Evolutionary conservation across 352 stramenopile genomes (phyloP), one percentile per base, ranked within the genome.

Genomic region (Phytopythium ostracodes): DNA sequence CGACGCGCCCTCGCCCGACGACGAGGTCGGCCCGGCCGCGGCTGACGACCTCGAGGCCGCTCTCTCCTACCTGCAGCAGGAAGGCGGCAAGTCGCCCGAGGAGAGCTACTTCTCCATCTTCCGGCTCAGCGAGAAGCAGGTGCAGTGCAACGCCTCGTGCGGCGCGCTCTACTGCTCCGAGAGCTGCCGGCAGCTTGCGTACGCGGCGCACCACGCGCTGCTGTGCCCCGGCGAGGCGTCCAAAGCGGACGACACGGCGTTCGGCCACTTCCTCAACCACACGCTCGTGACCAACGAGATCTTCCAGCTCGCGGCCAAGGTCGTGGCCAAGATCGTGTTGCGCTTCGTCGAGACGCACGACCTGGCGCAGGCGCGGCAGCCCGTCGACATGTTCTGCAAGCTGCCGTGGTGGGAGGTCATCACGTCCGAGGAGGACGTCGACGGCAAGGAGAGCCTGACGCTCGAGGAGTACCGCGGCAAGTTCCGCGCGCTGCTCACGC

Each of bases 251-350:
- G 65, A 80, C 47, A 78, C 88, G 49, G 83, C 87, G 33, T 94
- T 96, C 73, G 82, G 92, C 46, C 70, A 84, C 18, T 92, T 91
- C 47, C 73, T 96, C 29, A 79, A 87, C 66, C 77, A 95, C 68
- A 87, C 82, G 35, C 65, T 86, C 38, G 76, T 88, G 57, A 97
- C 89, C 11, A 98, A 98, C 68, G 92, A 98, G 71, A 98, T 98
- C 62, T 97, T 98, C 71, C 77, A 97, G 56, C 73, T 97, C 14
- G 89, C 91, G 14, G 89, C 79, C 53, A 93, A 97, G 62, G 87
- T 98, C 22, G 67, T 98, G 35, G 78, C 84, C 36, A 81, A 79
- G 36, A 72, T 94, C 17, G n/a, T 96, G 40, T 57, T 80, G 61
- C 69, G 76, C 22, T 93, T 80, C 36, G 66, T 93, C 20, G 56